Percentiles rank a stretch among this genome's conserved stretches.
Evolutionary conservation across 2,329 filamentous ascomycete species (phyloP).

Genomic region (Zasmidium citrigriseum): DNA sequence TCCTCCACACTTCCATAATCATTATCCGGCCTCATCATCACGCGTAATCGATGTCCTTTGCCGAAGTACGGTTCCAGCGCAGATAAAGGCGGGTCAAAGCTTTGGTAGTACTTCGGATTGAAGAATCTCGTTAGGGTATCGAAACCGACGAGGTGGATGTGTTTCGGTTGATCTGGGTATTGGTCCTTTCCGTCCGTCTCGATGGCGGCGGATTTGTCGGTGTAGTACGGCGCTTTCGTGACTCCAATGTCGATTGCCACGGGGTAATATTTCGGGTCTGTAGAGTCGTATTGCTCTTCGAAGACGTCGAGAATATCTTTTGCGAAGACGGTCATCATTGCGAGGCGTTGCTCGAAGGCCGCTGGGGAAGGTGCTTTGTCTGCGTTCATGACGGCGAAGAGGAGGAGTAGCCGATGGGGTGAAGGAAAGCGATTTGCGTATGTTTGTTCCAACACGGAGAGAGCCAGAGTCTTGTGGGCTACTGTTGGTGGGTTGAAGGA

Average conservation of each 20-base stretch:
- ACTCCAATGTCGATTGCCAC: conserved; percentile 65
- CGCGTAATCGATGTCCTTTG: conserved; percentile 58
- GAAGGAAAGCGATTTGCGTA: conserved; percentile 32
- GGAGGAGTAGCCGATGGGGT: conserved; percentile 55
- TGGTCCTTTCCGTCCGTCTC: conserved; percentile 39
- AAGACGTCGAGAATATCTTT: conserved; percentile 48
- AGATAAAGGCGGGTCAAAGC: conserved; percentile 47
- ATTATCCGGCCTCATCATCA: conserved; percentile 64
- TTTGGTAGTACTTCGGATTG: conserved; percentile 68
- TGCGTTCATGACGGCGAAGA: conserved; percentile 66
- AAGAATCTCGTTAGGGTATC: conserved; percentile 76
- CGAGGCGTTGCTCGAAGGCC: conserved; percentile 65
- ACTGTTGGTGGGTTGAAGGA: conserved; percentile 67
- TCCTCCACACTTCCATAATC: conserved; percentile 60
- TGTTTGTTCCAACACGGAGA: conserved; percentile 51
- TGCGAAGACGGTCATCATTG: conserved; percentile 72
- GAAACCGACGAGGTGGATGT: conserved; percentile 72
- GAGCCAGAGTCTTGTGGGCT: conserved; percentile 59
- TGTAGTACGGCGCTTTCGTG: conserved; percentile 72
- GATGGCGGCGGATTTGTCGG: conserved; percentile 67
- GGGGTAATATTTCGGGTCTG: conserved; percentile 33
- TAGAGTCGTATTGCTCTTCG: conserved; percentile 10
- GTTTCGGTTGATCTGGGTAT: conserved; percentile 42
- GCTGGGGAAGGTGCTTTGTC: conserved; percentile 69
- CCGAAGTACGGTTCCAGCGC: conserved; percentile 66